phyloP scores from a whole-genome alignment of 1,139 yeast species.

The Saccharomycopsis crataegensis region DNA sequence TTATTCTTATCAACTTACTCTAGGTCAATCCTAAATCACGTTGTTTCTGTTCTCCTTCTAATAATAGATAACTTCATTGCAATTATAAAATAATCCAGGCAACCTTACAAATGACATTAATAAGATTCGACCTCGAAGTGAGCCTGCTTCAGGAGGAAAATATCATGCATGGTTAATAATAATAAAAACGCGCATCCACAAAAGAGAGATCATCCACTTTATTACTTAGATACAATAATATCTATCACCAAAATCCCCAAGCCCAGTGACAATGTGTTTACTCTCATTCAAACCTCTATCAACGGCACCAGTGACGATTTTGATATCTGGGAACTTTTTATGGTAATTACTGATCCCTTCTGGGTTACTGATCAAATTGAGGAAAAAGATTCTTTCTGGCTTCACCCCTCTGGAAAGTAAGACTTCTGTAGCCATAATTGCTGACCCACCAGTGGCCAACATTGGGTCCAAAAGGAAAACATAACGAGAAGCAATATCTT shows the following conservation, averaged over 20 bases:
- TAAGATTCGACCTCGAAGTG: too few relatives aligned
- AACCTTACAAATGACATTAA: too few relatives aligned
- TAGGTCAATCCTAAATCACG: too few relatives aligned
- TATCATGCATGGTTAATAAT: too few relatives aligned
- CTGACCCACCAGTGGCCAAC: constrained; percentile 98
- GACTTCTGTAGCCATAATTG: constrained; percentile 94
- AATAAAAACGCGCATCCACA: background rate
- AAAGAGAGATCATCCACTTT: background rate
- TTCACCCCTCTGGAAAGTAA: constrained; percentile 78
- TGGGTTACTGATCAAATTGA: constrained; percentile 88
- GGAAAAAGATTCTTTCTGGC: constrained; percentile 77
- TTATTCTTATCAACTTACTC: too few relatives aligned
- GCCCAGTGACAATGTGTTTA: constrained; percentile 85
- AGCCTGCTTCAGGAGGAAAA: too few relatives aligned
- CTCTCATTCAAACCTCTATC: constrained; percentile 80
- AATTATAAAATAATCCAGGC: too few relatives aligned
- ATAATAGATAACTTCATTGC: too few relatives aligned
- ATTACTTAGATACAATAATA: constrained; percentile 68
- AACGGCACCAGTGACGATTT: constrained; percentile 87
- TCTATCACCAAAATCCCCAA: constrained; percentile 97
- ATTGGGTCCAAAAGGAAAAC: constrained; percentile 92
- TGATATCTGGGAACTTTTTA: constrained; percentile 71
- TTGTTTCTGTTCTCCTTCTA: too few relatives aligned
- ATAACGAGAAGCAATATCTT: constrained; percentile 78
- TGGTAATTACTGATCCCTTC: constrained; percentile 83